A percentile compares a stretch with the other conserved stretches of the same genome.
Conservation (phyloP, 768 basidiomycete species). For the Phaeotremella skinneri region DNA sequence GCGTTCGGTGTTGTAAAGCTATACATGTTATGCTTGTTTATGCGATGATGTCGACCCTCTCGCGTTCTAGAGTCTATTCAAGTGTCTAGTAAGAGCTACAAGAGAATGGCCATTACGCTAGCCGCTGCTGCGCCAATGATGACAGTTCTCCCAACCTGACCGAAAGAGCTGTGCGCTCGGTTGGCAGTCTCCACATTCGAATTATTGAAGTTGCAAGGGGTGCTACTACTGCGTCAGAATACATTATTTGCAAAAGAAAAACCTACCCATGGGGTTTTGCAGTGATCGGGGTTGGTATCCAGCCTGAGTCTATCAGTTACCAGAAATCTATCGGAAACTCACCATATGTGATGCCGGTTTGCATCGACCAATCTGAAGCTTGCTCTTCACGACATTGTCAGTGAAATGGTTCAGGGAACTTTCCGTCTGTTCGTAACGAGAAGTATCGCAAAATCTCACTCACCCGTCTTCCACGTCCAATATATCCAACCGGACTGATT, state of each 20-base stretch:
- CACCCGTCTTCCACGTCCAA: constrained; percentile 50
- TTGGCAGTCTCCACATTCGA: neutral
- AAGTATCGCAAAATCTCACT: neutral
- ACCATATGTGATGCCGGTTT: constrained; percentile 45
- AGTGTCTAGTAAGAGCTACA: too few species aligned
- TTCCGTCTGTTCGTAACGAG: too few species aligned
- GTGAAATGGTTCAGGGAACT: neutral
- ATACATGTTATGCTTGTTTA: too few species aligned
- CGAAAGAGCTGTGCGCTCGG: too few species aligned
- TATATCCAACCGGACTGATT: constrained; percentile 26
- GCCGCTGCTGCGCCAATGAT: too few species aligned
- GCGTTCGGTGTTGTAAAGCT: too few species aligned
- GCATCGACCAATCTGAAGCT: constrained; percentile 48
- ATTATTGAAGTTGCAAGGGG: constrained; percentile 15
- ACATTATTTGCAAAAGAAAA: neutral
- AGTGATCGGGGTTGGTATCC: constrained; percentile 44
- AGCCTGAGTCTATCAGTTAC: constrained; percentile 20
- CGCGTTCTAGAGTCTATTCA: too few species aligned
- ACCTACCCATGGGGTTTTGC: constrained; percentile 45
- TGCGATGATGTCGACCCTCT: too few species aligned
- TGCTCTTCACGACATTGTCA: constrained; percentile 19
- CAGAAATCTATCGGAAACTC: constrained; percentile 5
- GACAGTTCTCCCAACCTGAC: too few species aligned
- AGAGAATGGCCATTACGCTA: too few species aligned
- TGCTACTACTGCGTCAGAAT: constrained; percentile 8